A percentile compares a stretch with the other conserved stretches of the same genome.
phyloP scores from a whole-genome alignment of 257 asterid genomes.

The Fraxinus pennsylvanica region DNA sequence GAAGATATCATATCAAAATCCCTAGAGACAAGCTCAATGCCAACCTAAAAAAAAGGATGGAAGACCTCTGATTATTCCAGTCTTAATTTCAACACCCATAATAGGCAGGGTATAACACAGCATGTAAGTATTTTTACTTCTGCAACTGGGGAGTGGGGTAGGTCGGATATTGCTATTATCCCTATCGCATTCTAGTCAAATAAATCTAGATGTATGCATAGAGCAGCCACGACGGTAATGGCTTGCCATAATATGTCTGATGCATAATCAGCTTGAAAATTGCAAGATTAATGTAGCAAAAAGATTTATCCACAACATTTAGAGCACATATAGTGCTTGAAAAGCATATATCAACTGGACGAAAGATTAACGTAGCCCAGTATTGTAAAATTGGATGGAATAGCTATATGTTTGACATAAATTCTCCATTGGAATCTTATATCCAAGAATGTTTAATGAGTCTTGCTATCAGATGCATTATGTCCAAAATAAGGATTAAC shows the following conservation, averaged over 20 bases:
- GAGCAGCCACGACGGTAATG: constrained; percentile 8
- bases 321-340: not conserved
- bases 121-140: not conserved
- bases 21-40: constrained; percentile 88
- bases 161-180: not conserved
- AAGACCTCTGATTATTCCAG: not conserved
- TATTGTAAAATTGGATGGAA: not conserved
- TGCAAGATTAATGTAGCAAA: not conserved
- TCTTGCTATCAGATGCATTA: not conserved
- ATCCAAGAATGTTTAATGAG: not conserved
- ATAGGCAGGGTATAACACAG: constrained; percentile 5
- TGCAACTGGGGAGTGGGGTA: constrained; percentile 6
- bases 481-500: not conserved
- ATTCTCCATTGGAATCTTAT: not conserved
- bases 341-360: not conserved
- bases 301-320: not conserved
- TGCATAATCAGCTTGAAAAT: not conserved
- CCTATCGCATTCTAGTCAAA: not conserved
- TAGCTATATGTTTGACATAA: not conserved
- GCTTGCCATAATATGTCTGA: not conserved
- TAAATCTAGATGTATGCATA: not conserved
- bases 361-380: not conserved
- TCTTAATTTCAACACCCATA: not conserved
- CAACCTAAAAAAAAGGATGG: constrained; percentile 57
- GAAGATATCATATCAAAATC: constrained; percentile 78